These are phyloP conservation scores for Penicillium sp. DNA, from an alignment of 2,329 filamentous ascomycete species.

Conservation along the genomic window DNA sequence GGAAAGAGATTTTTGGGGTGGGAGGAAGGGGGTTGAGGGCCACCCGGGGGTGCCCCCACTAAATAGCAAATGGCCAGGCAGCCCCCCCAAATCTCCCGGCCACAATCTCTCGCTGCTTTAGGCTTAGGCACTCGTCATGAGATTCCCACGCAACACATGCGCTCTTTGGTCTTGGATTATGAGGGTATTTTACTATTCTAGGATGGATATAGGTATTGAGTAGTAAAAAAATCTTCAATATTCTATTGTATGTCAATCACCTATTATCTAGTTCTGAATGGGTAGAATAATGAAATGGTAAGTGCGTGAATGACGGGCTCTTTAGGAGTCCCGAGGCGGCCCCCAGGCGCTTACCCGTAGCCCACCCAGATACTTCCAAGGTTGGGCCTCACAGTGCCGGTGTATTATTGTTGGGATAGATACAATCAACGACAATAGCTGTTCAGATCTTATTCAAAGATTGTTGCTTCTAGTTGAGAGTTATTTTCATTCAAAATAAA, in stretches of 20 bases:
- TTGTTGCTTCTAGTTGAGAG: no score
- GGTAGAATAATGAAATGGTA: not conserved
- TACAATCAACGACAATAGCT: no score
- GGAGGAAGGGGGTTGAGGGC: constrained; percentile 15
- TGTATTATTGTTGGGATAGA: not conserved
- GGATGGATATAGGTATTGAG: not conserved
- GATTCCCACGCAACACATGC: not conserved
- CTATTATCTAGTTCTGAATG: not conserved
- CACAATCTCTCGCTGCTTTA: constrained; percentile 23
- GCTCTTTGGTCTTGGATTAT: not conserved
- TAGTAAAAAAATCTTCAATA: not conserved
- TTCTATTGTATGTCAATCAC: not conserved
- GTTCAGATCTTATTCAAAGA: no score
- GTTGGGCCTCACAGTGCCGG: not conserved
- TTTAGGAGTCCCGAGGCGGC: not conserved
- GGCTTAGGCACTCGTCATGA: constrained; percentile 20
- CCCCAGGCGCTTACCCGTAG: not conserved
- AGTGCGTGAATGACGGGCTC: not conserved
- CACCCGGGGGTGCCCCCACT: constrained; percentile 16
- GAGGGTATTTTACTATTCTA: not conserved
- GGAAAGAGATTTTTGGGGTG: constrained; percentile 21
- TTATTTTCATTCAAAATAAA: no score
- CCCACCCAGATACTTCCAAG: no score
- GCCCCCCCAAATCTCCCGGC: constrained; percentile 5
- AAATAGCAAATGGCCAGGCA: constrained; percentile 14